Conservation (phyloP, 2,329 filamentous ascomycete species). For the Incumbomyces delicatus region DNA sequence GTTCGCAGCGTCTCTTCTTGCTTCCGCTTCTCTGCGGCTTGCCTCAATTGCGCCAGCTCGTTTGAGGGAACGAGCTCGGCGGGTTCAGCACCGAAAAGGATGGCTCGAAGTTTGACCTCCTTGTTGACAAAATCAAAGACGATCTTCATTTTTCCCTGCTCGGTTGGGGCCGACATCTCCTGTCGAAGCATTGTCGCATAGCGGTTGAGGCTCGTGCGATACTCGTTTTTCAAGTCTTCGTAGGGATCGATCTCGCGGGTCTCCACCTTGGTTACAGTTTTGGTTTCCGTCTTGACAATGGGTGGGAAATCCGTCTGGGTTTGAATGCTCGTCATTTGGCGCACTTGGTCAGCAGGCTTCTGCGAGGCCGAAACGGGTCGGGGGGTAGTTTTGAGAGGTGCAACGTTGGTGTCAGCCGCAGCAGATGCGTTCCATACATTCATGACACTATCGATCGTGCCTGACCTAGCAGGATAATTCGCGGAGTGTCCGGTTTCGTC, state of each 20-base stretch:
- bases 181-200: conserved; percentile 46
- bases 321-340: neutral
- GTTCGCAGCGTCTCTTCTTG: neutral
- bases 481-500: neutral
- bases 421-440: conserved; percentile 34
- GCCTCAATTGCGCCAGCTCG: conserved; percentile 3
- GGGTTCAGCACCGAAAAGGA: conserved; percentile 25
- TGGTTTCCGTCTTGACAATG: conserved; percentile 6
- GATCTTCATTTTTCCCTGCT: conserved; percentile 44
- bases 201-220: conserved; percentile 44
- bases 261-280: conserved; percentile 9
- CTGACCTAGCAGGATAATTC: conserved; percentile 17
- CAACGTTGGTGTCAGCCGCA: conserved; percentile 8
- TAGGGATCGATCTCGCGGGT: conserved; percentile 35
- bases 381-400: conserved; percentile 1
- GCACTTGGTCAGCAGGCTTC: neutral
- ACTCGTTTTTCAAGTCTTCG: conserved; percentile 48
- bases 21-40: neutral
- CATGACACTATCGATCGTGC: conserved; percentile 36
- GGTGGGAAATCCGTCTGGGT: conserved; percentile 7
- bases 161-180: conserved; percentile 38
- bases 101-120: conserved; percentile 38
- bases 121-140: conserved; percentile 43
- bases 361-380: conserved; percentile 2
- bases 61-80: conserved; percentile 4